These are phyloP conservation scores for Daldinia loculata DNA, from an alignment of 495 filamentous ascomycete species.

Conservation along the genomic window DNA sequence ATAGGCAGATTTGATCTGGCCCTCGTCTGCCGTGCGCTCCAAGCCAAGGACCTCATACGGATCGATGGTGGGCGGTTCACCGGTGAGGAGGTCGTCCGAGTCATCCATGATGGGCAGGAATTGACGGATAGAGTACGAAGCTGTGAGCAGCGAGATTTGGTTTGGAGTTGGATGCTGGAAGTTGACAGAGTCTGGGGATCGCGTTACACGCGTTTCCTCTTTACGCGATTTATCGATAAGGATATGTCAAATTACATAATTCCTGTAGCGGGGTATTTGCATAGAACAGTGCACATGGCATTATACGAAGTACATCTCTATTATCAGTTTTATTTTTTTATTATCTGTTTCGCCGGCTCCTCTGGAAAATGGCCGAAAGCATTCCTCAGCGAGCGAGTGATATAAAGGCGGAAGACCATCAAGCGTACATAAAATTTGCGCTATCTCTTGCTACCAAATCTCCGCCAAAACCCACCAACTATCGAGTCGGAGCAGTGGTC, in stretches of 20 bases:
- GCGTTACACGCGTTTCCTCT: conserved; percentile 32
- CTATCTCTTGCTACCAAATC: conserved; percentile 78
- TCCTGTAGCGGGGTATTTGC: conserved; percentile 11
- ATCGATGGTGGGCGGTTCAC: conserved; percentile 65
- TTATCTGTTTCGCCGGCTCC: neutral
- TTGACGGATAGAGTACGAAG: neutral
- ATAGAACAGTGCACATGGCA: neutral
- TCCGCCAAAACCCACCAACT: conserved; percentile 87
- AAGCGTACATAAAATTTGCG: conserved; percentile 73
- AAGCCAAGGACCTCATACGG: conserved; percentile 86
- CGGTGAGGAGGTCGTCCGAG: conserved; percentile 50
- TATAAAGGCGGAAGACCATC: conserved; percentile 61
- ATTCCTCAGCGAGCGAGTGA: conserved; percentile 6
- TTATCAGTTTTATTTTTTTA: neutral
- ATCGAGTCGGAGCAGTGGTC: conserved; percentile 88
- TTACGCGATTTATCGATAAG: conserved; percentile 35
- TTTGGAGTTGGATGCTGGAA: neutral
- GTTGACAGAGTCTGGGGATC: conserved; percentile 12
- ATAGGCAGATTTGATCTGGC: conserved; percentile 87
- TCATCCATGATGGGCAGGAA: conserved; percentile 44
- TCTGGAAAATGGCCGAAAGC: conserved; percentile 20
- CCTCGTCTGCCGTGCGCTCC: conserved; percentile 66
- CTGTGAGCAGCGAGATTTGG: neutral
- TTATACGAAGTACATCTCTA: neutral
- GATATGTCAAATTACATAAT: conserved; percentile 4